A percentile compares a stretch with the other conserved stretches of the same genome.
phyloP scores from a whole-genome alignment of 257 asterid genomes.

The Coffea canephora region DNA sequence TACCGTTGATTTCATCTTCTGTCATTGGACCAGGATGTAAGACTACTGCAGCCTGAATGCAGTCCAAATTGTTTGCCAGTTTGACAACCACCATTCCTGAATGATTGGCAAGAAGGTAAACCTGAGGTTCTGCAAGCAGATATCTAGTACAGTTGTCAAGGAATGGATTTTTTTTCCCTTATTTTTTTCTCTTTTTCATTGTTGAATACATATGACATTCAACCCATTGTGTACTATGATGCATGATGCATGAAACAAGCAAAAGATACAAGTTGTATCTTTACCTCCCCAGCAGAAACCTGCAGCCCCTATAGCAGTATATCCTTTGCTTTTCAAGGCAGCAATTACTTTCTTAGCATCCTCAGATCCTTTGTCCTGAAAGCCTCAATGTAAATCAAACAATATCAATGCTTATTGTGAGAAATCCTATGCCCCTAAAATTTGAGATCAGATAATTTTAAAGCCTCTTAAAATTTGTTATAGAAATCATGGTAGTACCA shows the following conservation, averaged over 20 bases:
- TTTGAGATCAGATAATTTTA: neutral
- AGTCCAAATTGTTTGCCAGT: conserved; percentile 46
- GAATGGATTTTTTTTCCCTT: neutral
- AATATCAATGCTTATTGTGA: neutral
- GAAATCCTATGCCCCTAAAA: neutral
- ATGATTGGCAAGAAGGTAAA: neutral
- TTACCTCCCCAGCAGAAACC: conserved; percentile 86
- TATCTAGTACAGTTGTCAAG: no score
- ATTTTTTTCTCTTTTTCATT: neutral
- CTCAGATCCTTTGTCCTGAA: conserved; percentile 55
- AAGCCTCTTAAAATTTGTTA: neutral
- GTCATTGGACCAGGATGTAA: conserved; percentile 63
- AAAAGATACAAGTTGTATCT: no score
- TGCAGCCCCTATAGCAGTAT: conserved; percentile 49
- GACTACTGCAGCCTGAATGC: conserved; percentile 52
- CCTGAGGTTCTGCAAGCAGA: no score
- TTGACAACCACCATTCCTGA: conserved; percentile 48
- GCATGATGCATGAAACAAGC: no score
- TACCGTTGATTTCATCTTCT: conserved; percentile 60
- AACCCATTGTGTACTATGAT: no score
- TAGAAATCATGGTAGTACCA: no score
- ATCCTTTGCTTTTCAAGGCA: conserved; percentile 51
- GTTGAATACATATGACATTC: no score
- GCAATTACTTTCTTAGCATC: conserved; percentile 49
- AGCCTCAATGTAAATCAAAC: neutral